Percentiles rank a stretch among this genome's conserved stretches.
These are phyloP conservation scores for Gastrodia elata DNA, from an alignment of 106 monocot species.

Conservation along the genomic window DNA sequence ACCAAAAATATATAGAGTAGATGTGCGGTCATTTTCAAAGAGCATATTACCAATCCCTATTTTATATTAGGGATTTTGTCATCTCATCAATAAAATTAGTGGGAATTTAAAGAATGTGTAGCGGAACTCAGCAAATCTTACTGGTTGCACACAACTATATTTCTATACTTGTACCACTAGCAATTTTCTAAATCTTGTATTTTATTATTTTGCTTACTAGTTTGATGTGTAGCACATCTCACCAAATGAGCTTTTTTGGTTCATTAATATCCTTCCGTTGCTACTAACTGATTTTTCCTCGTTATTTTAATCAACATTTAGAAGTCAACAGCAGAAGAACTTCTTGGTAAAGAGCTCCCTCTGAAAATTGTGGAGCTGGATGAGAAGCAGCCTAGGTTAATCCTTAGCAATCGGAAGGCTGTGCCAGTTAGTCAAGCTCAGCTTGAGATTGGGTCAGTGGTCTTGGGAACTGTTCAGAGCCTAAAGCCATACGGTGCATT, in stretches of 20 bases:
- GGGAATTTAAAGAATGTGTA: too few species aligned
- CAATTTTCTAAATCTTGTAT: not conserved
- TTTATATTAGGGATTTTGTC: too few species aligned
- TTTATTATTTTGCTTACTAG: not conserved
- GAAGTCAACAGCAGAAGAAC: slow-evolving; percentile 82
- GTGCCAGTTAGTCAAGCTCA: slow-evolving; percentile 86
- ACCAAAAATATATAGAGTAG: too few species aligned
- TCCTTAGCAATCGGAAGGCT: slow-evolving; percentile 93
- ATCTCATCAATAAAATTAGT: too few species aligned
- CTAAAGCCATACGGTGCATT: slow-evolving; percentile 95
- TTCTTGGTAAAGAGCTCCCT: slow-evolving; percentile 68
- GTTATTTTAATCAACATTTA: slow-evolving; percentile 14
- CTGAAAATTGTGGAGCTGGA: slow-evolving; percentile 91
- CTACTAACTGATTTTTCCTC: not conserved
- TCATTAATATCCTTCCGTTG: not conserved
- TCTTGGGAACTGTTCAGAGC: slow-evolving; percentile 83
- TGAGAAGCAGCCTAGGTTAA: slow-evolving; percentile 81
- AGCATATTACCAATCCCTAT: too few species aligned
- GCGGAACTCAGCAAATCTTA: too few species aligned
- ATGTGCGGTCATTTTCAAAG: too few species aligned
- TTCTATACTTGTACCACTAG: not conserved
- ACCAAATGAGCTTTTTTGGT: not conserved
- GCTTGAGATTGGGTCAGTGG: slow-evolving; percentile 92
- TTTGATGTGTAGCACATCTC: not conserved
- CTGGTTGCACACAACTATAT: not conserved